These are phyloP conservation scores for Neonectria sp. DNA, from an alignment of 2,329 filamentous ascomycete species.

Conservation along the genomic window DNA sequence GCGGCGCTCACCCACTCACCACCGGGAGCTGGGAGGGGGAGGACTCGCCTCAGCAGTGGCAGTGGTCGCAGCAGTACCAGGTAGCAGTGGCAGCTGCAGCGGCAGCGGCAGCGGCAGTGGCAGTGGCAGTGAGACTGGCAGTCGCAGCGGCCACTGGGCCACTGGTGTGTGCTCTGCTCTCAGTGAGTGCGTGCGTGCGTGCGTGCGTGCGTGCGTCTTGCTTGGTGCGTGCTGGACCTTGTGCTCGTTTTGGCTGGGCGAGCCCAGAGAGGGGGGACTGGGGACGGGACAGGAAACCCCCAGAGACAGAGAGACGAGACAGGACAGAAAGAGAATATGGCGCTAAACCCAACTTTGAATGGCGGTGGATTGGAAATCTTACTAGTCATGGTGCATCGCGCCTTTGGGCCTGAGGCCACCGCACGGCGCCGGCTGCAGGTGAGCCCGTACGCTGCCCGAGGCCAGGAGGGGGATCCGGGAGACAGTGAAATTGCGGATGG, in stretches of 20 bases:
- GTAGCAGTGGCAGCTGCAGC: conserved; percentile 21
- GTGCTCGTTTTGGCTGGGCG: conserved; percentile 34
- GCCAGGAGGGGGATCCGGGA: conserved; percentile 35
- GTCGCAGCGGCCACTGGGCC: conserved; percentile 37
- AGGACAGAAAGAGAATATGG: conserved; percentile 47
- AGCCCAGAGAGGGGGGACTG: conserved; percentile 30
- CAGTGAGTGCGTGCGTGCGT: neutral
- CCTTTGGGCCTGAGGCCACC: conserved; percentile 46
- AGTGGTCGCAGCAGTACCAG: conserved; percentile 15
- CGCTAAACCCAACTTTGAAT: conserved; percentile 55
- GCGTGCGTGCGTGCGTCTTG: conserved; percentile 35
- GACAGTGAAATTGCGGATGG: conserved; percentile 48
- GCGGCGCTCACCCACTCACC: conserved; percentile 19
- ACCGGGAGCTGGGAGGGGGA: neutral
- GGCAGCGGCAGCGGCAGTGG: conserved; percentile 11
- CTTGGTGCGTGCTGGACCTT: conserved; percentile 21
- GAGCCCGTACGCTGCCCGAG: conserved; percentile 31
- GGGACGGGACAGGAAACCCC: conserved; percentile 38
- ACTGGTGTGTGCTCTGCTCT: conserved; percentile 27
- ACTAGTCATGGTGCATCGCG: conserved; percentile 46
- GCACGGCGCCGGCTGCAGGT: conserved; percentile 40
- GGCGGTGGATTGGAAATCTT: conserved; percentile 55
- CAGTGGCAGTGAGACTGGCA: conserved; percentile 20
- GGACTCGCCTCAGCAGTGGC: conserved; percentile 17
- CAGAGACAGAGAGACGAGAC: conserved; percentile 41